Conservation (phyloP, 2,329 filamentous ascomycete genomes). For the Ceratocystis harringtonii region DNA sequence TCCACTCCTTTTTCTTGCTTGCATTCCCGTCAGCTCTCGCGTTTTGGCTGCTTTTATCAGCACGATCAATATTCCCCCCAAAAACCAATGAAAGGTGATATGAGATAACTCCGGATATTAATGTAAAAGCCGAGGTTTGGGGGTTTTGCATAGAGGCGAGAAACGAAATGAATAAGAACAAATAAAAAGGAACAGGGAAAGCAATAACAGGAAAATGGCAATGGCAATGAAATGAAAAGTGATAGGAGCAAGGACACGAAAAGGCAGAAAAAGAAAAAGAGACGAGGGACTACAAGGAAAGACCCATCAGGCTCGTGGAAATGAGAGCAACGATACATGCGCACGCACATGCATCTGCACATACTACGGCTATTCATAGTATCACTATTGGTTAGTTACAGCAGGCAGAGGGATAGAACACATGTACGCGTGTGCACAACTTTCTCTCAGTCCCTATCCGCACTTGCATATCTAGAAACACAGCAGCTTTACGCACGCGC, state of each 20-base stretch:
- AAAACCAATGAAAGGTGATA: background rate
- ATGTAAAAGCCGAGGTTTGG: background rate
- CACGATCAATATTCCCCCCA: background rate
- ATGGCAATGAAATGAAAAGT: background rate
- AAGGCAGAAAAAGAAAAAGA: background rate
- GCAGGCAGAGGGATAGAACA: background rate
- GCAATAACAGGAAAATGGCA: background rate
- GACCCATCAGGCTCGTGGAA: background rate
- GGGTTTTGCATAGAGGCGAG: background rate
- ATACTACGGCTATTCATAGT: background rate
- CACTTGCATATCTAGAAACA: background rate
- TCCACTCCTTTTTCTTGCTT: background rate
- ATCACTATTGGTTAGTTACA: background rate
- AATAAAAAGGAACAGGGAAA: background rate
- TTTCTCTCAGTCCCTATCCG: background rate
- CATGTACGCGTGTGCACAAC: background rate
- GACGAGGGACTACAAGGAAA: background rate
- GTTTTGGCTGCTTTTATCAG: background rate
- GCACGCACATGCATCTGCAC: background rate
- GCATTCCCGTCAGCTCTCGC: too few relatives aligned
- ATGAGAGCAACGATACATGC: background rate
- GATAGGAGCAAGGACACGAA: background rate
- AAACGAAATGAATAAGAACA: constrained; percentile 4
- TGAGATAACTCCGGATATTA: background rate
- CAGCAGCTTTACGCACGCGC: background rate